Percentiles rank a stretch among this genome's conserved stretches.
phyloP scores from a whole-genome alignment of 2,329 filamentous ascomycete species.

The Chaetomiaceae sp. region DNA sequence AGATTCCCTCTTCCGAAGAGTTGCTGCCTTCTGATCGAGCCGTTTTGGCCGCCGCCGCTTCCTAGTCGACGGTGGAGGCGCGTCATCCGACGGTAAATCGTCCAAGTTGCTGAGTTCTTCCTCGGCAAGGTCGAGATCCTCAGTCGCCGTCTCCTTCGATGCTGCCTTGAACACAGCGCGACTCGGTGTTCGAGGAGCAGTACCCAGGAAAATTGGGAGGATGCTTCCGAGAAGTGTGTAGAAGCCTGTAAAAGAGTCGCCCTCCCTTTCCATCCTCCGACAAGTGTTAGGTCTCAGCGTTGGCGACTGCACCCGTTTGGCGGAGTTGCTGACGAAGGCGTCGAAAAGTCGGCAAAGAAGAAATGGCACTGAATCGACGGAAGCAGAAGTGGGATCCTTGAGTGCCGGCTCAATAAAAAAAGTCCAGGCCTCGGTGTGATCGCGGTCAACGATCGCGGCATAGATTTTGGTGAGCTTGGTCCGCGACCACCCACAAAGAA shows the following conservation, averaged over 20 bases:
- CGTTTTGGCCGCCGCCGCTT: constrained; percentile 42
- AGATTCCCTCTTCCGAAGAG: constrained; percentile 50
- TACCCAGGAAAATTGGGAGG: constrained; percentile 13
- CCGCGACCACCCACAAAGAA: constrained; percentile 23
- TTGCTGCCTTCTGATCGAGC: constrained; percentile 44
- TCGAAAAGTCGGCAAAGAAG: constrained; percentile 22
- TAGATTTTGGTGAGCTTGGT: constrained; percentile 25
- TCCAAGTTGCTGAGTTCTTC: constrained; percentile 3
- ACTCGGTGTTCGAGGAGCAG: background rate
- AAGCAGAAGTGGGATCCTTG: background rate
- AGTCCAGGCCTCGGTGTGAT: constrained; percentile 25
- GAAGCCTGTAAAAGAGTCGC: constrained; percentile 18
- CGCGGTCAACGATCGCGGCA: constrained; percentile 11
- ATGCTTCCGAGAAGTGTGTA: constrained; percentile 19
- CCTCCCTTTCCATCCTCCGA: constrained; percentile 7
- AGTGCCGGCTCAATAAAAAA: constrained; percentile 23
- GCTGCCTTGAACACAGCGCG: constrained; percentile 3
- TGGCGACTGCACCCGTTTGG: background rate
- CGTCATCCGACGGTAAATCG: constrained; percentile 20
- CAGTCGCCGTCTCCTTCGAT: background rate
- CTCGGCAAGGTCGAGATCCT: constrained; percentile 8
- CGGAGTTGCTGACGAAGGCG: constrained; percentile 16
- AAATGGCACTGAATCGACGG: constrained; percentile 1
- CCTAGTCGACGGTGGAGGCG: constrained; percentile 31
- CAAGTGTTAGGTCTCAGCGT: constrained; percentile 3